Conservation (phyloP, 371 early-diverging fungal species). For the Syncephalastrum sp. region DNA sequence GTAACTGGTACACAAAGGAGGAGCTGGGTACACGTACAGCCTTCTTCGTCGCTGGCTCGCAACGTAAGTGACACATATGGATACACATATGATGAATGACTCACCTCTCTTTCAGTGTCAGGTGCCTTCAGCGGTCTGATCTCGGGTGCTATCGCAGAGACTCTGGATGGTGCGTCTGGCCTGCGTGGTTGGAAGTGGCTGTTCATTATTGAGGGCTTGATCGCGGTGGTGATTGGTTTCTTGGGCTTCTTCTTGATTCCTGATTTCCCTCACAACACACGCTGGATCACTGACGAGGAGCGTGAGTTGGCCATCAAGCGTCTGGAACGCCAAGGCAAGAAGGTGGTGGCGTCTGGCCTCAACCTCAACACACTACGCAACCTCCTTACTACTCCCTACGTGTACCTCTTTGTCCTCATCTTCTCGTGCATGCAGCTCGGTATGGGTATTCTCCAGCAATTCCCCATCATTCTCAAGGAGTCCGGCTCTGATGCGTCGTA, state of each 20-base stretch:
- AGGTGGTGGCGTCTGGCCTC: constrained; percentile 16
- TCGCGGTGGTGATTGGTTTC: constrained; percentile 45
- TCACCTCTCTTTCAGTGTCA: constrained; percentile 6
- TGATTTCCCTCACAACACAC: constrained; percentile 52
- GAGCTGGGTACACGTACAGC: constrained; percentile 76
- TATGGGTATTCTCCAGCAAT: constrained; percentile 44
- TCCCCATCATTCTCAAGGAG: constrained; percentile 37
- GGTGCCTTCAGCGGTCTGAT: constrained; percentile 29
- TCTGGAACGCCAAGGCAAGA: constrained; percentile 42
- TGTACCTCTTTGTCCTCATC: constrained; percentile 32
- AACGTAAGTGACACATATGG: constrained; percentile 53
- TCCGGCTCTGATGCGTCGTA: constrained; percentile 31
- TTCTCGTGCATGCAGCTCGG: constrained; percentile 47
- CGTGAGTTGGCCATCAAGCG: constrained; percentile 48
- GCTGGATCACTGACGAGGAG: constrained; percentile 51
- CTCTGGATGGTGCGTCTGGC: constrained; percentile 41
- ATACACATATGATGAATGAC: not conserved
- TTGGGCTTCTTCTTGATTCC: constrained; percentile 53
- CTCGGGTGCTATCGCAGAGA: constrained; percentile 37
- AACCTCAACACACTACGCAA: constrained; percentile 29
- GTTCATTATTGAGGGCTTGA: constrained; percentile 56
- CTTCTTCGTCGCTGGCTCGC: constrained; percentile 61
- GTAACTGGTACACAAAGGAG: constrained; percentile 75
- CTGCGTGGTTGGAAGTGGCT: constrained; percentile 64
- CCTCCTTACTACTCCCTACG: constrained; percentile 36